Evolutionary conservation across 768 basidiomycete genomes (phyloP).

Genomic region (Melanogaster broomeanus): DNA sequence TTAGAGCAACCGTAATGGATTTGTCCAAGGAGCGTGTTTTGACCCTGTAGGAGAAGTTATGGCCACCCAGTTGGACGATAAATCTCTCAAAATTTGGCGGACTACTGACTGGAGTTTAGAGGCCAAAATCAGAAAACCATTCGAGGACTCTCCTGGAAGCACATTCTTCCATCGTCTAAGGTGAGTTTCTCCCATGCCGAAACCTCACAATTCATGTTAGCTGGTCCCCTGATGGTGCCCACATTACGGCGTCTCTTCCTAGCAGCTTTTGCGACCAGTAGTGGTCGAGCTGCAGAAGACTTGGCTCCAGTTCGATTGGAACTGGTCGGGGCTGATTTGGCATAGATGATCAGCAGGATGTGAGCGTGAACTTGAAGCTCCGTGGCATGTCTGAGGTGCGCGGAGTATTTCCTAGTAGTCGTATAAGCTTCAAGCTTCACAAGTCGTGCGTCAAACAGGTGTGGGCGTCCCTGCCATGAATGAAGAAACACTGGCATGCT

Average conservation of each 20-base stretch:
- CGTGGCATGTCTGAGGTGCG: too few relatives aligned
- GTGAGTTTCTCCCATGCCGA: constrained; percentile 37
- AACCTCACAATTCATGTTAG: constrained; percentile 39
- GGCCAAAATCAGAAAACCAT: constrained; percentile 84
- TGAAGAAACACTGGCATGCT: too few relatives aligned
- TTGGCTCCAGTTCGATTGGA: neutral
- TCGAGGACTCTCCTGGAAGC: constrained; percentile 90
- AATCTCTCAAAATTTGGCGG: constrained; percentile 95
- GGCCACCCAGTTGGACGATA: constrained; percentile 97
- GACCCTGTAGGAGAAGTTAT: constrained; percentile 98
- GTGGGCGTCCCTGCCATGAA: too few relatives aligned
- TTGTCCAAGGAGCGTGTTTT: constrained; percentile 99
- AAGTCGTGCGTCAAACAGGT: too few relatives aligned
- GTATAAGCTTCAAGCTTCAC: too few relatives aligned
- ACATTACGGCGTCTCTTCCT: constrained; percentile 81
- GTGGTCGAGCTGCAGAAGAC: neutral
- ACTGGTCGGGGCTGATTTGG: neutral
- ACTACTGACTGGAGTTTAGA: constrained; percentile 91
- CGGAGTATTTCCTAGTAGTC: too few relatives aligned
- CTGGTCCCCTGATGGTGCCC: constrained; percentile 99
- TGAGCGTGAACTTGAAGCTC: neutral
- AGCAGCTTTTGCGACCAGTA: constrained; percentile 12
- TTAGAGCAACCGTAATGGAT: constrained; percentile 91
- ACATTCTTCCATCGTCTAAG: constrained; percentile 93
- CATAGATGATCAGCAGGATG: constrained; percentile 13